A percentile compares a stretch with the other conserved stretches of the same genome.
Conservation (phyloP, 306 rosid species). For the Casuarina cunninghamiana region DNA sequence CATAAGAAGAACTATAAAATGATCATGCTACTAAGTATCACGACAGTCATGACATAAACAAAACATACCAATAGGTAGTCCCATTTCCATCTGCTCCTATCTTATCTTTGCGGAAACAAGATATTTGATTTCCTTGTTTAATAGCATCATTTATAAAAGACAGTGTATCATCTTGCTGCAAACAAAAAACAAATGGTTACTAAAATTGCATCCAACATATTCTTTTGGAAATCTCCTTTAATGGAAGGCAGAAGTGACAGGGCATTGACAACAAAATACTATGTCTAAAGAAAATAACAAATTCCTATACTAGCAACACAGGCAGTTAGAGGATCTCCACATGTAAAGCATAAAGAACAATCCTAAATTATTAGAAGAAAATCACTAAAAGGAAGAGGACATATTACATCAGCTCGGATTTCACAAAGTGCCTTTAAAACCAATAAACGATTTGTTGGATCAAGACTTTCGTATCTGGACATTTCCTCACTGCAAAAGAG, state of each 20-base stretch:
- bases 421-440: constrained; percentile 88
- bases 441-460: constrained; percentile 63
- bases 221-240: not conserved
- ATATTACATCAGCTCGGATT: constrained; percentile 74
- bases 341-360: constrained; percentile 9
- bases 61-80: constrained; percentile 66
- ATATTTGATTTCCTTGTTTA: constrained; percentile 68
- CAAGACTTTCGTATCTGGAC: constrained; percentile 63
- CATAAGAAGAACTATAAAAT: constrained; percentile 21
- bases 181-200: constrained; percentile 23
- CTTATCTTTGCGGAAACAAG: constrained; percentile 67
- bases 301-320: not conserved
- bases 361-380: constrained; percentile 2
- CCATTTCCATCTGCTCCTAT: constrained; percentile 61
- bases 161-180: constrained; percentile 75
- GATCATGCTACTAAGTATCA: constrained; percentile 8
- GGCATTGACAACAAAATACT: constrained; percentile 5
- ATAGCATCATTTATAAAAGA: constrained; percentile 65
- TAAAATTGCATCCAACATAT: not conserved
- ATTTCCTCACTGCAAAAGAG: constrained; percentile 78
- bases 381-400: constrained; percentile 15
- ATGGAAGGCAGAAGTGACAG: not conserved
- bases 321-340: constrained; percentile 10
- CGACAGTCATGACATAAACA: constrained; percentile 10
- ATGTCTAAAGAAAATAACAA: not conserved